Conservation (phyloP, 2,329 filamentous ascomycete genomes). For the Aspergillus sp. region DNA sequence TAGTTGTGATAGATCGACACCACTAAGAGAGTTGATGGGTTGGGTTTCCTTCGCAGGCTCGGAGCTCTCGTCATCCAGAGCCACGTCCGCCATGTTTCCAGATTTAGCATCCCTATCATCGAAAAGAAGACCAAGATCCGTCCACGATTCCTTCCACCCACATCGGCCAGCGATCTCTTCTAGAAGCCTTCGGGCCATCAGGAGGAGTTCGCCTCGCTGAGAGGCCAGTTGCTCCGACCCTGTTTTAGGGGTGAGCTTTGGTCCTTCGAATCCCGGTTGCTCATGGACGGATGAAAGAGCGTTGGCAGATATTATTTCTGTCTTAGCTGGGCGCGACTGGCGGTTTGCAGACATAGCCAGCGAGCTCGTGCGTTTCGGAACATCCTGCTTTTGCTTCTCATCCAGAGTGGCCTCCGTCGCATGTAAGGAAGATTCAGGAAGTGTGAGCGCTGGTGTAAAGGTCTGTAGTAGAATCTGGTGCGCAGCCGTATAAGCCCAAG, state of each 20-base stretch:
- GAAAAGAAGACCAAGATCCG: constrained; percentile 50
- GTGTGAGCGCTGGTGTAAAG: constrained; percentile 33
- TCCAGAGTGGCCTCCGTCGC: constrained; percentile 20
- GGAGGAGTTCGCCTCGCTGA: constrained; percentile 76
- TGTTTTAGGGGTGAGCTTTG: constrained; percentile 38
- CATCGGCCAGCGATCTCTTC: constrained; percentile 70
- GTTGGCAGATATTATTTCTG: constrained; percentile 31
- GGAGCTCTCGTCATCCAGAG: constrained; percentile 29
- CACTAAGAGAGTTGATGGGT: constrained; percentile 35
- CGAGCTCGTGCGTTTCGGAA: constrained; percentile 43
- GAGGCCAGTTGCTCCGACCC: constrained; percentile 82
- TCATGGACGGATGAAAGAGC: constrained; percentile 37
- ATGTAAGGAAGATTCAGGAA: constrained; percentile 39
- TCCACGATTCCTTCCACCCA: constrained; percentile 78
- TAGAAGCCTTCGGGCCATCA: constrained; percentile 76
- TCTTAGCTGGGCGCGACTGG: constrained; percentile 25
- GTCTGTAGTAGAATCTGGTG: constrained; percentile 47
- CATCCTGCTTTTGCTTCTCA: constrained; percentile 29
- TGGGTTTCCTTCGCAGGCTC: constrained; percentile 18
- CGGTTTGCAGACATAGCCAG: constrained; percentile 26
- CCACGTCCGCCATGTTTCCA: constrained; percentile 36
- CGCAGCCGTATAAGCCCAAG: constrained; percentile 47
- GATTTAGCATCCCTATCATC: constrained; percentile 30
- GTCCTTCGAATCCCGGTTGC: constrained; percentile 43
- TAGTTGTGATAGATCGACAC: constrained; percentile 59